Percentiles rank a stretch among this genome's conserved stretches.
Evolutionary conservation across 2,329 filamentous ascomycete genomes (phyloP).

Genomic region (Ascochyta lentis): DNA sequence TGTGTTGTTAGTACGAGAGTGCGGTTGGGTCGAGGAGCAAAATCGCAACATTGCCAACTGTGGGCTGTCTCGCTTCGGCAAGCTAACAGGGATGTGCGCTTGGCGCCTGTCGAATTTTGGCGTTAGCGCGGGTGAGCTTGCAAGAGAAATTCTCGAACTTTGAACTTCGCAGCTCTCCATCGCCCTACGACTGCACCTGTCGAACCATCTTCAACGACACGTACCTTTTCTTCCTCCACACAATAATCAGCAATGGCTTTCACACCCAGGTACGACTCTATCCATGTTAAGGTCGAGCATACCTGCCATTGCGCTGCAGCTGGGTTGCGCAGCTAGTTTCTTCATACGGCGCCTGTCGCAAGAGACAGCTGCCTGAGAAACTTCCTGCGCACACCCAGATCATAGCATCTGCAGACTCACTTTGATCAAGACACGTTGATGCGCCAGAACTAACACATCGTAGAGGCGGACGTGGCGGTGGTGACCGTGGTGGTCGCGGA

Average conservation of each 20-base stretch:
- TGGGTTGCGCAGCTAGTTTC: conserved; percentile 12
- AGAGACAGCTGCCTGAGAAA: conserved; percentile 6
- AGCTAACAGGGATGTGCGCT: conserved; percentile 8
- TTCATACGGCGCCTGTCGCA: conserved; percentile 2
- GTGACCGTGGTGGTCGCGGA: conserved; percentile 26
- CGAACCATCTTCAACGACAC: conserved; percentile 1
- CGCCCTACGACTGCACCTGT: conserved; percentile 3
- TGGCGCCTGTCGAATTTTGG: conserved; percentile 7
- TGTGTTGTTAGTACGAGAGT: conserved; percentile 42
- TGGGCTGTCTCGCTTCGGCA: conserved; percentile 19
- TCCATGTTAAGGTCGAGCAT: conserved; percentile 20
- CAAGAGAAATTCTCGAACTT: conserved; percentile 19
- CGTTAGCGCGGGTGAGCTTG: conserved; percentile 19
- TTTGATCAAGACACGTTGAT: conserved; percentile 1
- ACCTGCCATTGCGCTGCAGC: conserved; percentile 23
- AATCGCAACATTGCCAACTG: conserved; percentile 29
- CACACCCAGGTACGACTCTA: conserved; percentile 37
- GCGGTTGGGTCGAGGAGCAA: conserved; percentile 31
- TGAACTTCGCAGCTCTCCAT: conserved; percentile 8
- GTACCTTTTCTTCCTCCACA: conserved; percentile 1
- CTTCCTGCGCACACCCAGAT: conserved; percentile 4
- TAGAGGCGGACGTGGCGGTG: conserved; percentile 48
- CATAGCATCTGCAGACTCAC: conserved; percentile 12
- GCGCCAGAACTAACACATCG: conserved; percentile 13
- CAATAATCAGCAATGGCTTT: conserved; percentile 35